Percentiles rank a stretch among this genome's conserved stretches.
These are phyloP conservation scores for Plasmodium yoelii DNA, from an alignment of 169 alveolate species.

Conservation along the genomic window DNA sequence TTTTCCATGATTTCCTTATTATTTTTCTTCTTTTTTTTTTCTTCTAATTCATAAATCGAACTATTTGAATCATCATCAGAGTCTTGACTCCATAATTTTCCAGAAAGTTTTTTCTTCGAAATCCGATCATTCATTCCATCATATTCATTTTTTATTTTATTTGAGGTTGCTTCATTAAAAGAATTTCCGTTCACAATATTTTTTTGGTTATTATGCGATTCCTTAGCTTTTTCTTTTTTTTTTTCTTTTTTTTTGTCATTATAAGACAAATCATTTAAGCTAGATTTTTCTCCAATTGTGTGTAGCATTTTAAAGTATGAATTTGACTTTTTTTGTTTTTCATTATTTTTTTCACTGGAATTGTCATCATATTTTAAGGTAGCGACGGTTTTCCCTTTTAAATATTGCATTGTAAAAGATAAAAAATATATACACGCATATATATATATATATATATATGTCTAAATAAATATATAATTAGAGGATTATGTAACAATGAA, in stretches of 20 bases:
- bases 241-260: slow-evolving; percentile 2
- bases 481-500: no score
- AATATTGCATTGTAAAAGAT: slow-evolving; percentile 17
- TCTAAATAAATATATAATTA: not conserved
- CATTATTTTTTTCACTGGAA: slow-evolving; percentile 6
- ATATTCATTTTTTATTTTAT: not conserved
- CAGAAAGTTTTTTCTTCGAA: not conserved
- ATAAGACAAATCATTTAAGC: slow-evolving; percentile 3
- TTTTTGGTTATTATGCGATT: slow-evolving; percentile 14
- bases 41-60: not conserved
- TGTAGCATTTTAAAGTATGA: slow-evolving; percentile 22
- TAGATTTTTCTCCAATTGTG: slow-evolving; percentile 8
- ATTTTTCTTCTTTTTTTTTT: not conserved
- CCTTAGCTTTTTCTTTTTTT: slow-evolving; percentile 16
- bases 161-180: not conserved
- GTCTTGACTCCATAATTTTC: not conserved
- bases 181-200: not conserved
- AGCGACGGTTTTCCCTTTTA: slow-evolving; percentile 46
- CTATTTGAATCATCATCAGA: not conserved
- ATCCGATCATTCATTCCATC: no score
- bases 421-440: not conserved
- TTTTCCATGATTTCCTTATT: not conserved
- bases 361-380: slow-evolving; percentile 7
- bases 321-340: not conserved
- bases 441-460: not conserved